A percentile compares a stretch with the other conserved stretches of the same genome.
Evolutionary conservation across 495 filamentous ascomycete genomes (phyloP).

Genomic region (Trichoderma gamsii): DNA sequence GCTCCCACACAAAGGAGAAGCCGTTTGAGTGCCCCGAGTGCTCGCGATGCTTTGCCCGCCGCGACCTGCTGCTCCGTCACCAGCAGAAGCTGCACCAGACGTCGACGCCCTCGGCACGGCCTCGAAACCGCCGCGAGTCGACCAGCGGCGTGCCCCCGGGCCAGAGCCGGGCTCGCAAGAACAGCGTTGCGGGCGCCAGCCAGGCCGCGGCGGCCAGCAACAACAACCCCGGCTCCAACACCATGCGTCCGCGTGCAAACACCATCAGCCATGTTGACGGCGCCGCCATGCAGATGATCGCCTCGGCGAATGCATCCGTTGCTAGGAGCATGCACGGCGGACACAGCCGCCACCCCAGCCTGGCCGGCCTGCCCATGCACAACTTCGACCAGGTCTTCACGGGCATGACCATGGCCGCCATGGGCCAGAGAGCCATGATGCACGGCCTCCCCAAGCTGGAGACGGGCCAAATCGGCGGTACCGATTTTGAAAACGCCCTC

Average conservation of each 20-base stretch:
- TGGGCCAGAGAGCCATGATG: constrained; percentile 56
- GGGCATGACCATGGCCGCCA: constrained; percentile 62
- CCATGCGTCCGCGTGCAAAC: constrained; percentile 86
- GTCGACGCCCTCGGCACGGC: constrained; percentile 82
- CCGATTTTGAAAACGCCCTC: constrained; percentile 59
- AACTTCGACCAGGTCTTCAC: constrained; percentile 52
- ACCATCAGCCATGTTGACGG: constrained; percentile 94
- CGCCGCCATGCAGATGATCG: constrained; percentile 62
- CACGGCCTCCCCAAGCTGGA: constrained; percentile 79
- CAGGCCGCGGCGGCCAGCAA: constrained; percentile 38
- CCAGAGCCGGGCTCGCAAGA: constrained; percentile 78
- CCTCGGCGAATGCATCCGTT: constrained; percentile 46
- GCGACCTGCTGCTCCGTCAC: constrained; percentile 87
- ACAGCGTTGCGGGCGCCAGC: constrained; percentile 65
- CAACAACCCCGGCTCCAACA: constrained; percentile 38
- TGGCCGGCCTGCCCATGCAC: constrained; percentile 58
- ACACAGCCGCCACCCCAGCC: constrained; percentile 57
- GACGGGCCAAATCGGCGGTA: constrained; percentile 52
- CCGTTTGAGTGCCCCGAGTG: constrained; percentile 98
- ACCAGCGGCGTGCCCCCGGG: constrained; percentile 63
- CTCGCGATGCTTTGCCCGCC: constrained; percentile 85
- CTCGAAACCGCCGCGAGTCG: constrained; percentile 84
- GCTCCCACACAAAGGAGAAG: constrained; percentile 98
- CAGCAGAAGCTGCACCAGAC: constrained; percentile 99
- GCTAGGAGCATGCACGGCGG: constrained; percentile 52